Evolutionary conservation across 352 stramenopile genomes (phyloP).

Genomic region (Albugo laibachii): DNA sequence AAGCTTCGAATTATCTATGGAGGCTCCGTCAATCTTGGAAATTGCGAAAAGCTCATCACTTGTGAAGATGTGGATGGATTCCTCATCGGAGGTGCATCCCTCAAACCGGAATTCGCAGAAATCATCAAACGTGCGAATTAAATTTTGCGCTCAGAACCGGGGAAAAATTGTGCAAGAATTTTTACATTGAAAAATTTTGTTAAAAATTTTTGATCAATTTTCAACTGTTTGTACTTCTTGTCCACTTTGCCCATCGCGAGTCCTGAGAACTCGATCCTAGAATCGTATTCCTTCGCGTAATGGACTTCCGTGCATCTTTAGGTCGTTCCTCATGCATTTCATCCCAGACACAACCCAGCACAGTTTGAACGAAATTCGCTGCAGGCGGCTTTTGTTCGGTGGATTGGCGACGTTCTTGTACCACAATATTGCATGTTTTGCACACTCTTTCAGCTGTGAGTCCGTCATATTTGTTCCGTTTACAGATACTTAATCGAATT

Average conservation of each 20-base stretch:
- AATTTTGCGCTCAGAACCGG: neutral
- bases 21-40: slow-evolving; percentile 83
- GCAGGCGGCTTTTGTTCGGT: slow-evolving; percentile 27
- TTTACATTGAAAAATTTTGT: no score
- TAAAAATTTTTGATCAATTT: no score
- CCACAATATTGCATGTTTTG: slow-evolving; percentile 51
- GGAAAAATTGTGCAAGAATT: no score
- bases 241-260: no score
- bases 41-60: slow-evolving; percentile 78
- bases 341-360: slow-evolving; percentile 38
- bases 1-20: slow-evolving; percentile 82
- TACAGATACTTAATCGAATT: slow-evolving; percentile 24
- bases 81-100: slow-evolving; percentile 84
- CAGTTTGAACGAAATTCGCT: slow-evolving; percentile 31
- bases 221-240: no score
- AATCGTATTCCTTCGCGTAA: no score
- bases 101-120: slow-evolving; percentile 83
- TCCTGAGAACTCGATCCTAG: no score
- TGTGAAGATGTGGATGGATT: slow-evolving; percentile 82
- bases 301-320: slow-evolving; percentile 4
- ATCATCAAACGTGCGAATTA: slow-evolving; percentile 62
- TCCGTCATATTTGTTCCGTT: slow-evolving; percentile 16
- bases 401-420: slow-evolving; percentile 40
- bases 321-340: slow-evolving; percentile 13
- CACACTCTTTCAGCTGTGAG: slow-evolving; percentile 37